These are phyloP conservation scores for Hygrophoropsis aurantiaca DNA, from an alignment of 768 basidiomycete species.

Conservation along the genomic window DNA sequence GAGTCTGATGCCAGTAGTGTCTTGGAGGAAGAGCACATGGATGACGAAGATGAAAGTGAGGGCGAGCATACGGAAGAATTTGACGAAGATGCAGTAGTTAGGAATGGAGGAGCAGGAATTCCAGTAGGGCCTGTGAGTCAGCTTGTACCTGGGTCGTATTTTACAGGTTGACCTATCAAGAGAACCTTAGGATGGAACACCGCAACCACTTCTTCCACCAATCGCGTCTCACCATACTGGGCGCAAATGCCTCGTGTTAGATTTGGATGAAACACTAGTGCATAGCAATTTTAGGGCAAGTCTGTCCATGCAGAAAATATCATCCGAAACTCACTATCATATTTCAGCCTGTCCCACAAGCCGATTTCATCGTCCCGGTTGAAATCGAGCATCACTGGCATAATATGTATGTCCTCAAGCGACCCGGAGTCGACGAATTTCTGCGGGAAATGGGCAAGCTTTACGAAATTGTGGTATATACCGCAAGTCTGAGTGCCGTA, in stretches of 20 bases:
- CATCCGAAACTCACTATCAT: too few species aligned
- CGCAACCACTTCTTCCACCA: constrained; percentile 78
- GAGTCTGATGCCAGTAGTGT: not conserved
- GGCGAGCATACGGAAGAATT: too few species aligned
- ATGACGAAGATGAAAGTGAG: too few species aligned
- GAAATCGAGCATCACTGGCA: constrained; percentile 95
- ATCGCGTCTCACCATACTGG: constrained; percentile 71
- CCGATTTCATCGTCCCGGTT: constrained; percentile 94
- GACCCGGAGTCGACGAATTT: constrained; percentile 93
- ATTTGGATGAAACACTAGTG: constrained; percentile 90
- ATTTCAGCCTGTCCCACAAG: constrained; percentile 83
- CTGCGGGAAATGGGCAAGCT: constrained; percentile 93
- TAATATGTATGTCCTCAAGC: constrained; percentile 94
- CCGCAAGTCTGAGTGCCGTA: constrained; percentile 91
- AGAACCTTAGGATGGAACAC: constrained; percentile 66
- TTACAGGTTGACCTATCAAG: not conserved
- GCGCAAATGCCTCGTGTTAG: constrained; percentile 87
- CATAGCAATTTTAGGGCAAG: constrained; percentile 93
- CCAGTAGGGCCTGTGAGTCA: constrained; percentile 83
- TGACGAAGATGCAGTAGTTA: constrained; percentile 71
- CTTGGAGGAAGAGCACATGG: too few species aligned
- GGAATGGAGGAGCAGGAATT: constrained; percentile 86
- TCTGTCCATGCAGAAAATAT: not conserved
- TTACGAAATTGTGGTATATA: constrained; percentile 94
- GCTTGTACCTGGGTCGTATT: not conserved